Base-by-base conservation (phyloP, 164 flowering plant species). In the Vitis amurensis region DNA sequence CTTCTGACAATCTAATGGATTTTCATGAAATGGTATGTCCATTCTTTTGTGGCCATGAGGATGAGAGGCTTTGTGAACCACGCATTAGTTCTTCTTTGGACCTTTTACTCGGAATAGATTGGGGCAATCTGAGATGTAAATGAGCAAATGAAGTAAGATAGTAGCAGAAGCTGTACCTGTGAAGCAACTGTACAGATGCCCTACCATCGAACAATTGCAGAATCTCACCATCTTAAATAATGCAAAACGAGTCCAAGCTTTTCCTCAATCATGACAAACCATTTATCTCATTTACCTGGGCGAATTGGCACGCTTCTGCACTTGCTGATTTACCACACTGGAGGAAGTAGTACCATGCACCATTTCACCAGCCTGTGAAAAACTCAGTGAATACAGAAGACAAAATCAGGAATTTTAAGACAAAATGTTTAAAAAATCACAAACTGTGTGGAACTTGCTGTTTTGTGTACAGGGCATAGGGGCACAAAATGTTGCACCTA, bases 341-440 rank as follows among this genome's bases (percentile, higher is more conserved):
- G 81, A 67, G 58, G 76, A 78, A 37, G 69, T 73, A 65, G 55
- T 74, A 17, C 72, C 76, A 69, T 48, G 48, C 48, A 71, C 86
- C 60, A 57, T 78, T 59, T 78, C 87, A 63, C 78, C 80, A 67
- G 71, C 83, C 91, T 87, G 80, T 61, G 49, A 77, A 72, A 70
- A 64, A 69, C 14, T 16, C 55, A 73, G 44, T 1, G 50, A 8
- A 15, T 15, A 48, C 49, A 65, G 9, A 49, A 3, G 15, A 55
- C 49, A 56, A 62, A 61, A 37, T 15, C 50, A 50, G 11, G 19
- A 63, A n/a, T 15, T 23, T 16, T 52, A 67, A 67, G 49, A 55
- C 44, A 63, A 19, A 11, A 57, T 37, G 47, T 14, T 61, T 14
- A 37, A 37, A 37, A 37, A 37, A 37, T 37, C 44, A 37, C 44